Conservation (phyloP, 352 stramenopile species). For the Phytopythium ostracodes region DNA sequence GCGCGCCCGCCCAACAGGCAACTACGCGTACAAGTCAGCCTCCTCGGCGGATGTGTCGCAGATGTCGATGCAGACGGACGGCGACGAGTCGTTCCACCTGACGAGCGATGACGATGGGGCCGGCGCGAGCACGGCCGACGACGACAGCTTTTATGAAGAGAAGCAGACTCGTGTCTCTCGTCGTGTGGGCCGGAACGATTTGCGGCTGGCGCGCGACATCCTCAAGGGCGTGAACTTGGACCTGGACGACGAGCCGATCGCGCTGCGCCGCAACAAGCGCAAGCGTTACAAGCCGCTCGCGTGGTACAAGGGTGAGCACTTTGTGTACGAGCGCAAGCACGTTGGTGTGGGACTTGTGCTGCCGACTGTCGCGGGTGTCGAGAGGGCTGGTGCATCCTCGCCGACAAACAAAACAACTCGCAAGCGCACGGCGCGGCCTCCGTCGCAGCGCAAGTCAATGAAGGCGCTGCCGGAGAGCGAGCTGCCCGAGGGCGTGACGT, state of each 20-base stretch:
- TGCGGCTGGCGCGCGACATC: constrained; percentile 43
- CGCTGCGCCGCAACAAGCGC: constrained; percentile 71
- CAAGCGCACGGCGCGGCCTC: constrained; percentile 26
- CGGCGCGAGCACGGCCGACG: constrained; percentile 28
- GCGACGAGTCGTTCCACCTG: constrained; percentile 53
- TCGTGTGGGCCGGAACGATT: constrained; percentile 19
- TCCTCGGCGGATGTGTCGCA: constrained; percentile 41
- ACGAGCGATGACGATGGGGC: constrained; percentile 39
- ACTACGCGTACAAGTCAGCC: constrained; percentile 47
- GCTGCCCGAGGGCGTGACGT: constrained; percentile 49
- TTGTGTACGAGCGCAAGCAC: constrained; percentile 79
- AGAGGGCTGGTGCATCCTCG: constrained; percentile 55
- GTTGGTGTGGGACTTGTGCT: constrained; percentile 79
- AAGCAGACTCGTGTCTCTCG: constrained; percentile 13
- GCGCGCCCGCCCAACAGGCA: constrained; percentile 27
- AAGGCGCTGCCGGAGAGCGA: constrained; percentile 39
- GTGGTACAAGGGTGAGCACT: constrained; percentile 88
- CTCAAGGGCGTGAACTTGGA: constrained; percentile 36
- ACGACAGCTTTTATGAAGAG: constrained; percentile 52
- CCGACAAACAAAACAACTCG: constrained; percentile 38
- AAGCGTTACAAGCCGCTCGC: constrained; percentile 79
- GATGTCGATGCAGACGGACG: constrained; percentile 45
- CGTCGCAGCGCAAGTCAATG: constrained; percentile 21
- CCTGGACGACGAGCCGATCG: constrained; percentile 30
- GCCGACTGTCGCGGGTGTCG: constrained; percentile 68